Base-by-base conservation (phyloP, 1,139 yeast species). In the Debaryomyces sp. region DNA sequence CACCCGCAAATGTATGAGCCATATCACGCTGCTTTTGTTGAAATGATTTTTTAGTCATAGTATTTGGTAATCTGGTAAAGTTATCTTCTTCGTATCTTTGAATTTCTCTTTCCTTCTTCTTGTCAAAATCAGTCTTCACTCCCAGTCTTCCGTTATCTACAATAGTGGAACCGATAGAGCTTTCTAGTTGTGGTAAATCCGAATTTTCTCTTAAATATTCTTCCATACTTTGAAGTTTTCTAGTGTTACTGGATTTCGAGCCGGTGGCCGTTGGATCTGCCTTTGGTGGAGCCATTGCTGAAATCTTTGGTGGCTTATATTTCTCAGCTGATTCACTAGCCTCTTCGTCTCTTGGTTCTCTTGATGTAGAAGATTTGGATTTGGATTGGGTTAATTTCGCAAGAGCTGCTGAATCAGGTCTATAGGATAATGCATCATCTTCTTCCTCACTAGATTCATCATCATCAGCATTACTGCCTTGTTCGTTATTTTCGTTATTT, bases 221-320 rank as follows among this genome's bases (percentile, higher is more conserved):
- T 63, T 94, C 98, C 96, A 95, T 89, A 58, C 96, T 86, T 63
- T 89, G 96, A 67, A 92, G 78, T 62, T 89, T 87, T 46, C 85
- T 78, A 50, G 66, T 43, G 12, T 37, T 37, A 15, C 10, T 37
- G 22, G 39, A 18, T 32, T 32, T 43, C 23, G 17, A 12, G 13
- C 6, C 56, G 5, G 43, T 12, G 7, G 43, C 34, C 12, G 37
- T 30, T 13, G 43, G 37, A 5, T 41, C 43, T 9, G 21, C 30
- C 26, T 33, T 33, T 37, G 91, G 91, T 37, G 92, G 89, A 6
- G 89, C 78, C 53, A 81, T 74, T 0, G 96, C 92, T n/a, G 92
- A 77, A 51, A 95, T 90, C 73, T 88, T 90, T 22, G 99, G 99
- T 39, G 97, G 97, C 63, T 76, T 86, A 74, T 94, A 94, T 58